Conservation (phyloP, 345 rosid genomes). For the Hevea brasiliensis region DNA sequence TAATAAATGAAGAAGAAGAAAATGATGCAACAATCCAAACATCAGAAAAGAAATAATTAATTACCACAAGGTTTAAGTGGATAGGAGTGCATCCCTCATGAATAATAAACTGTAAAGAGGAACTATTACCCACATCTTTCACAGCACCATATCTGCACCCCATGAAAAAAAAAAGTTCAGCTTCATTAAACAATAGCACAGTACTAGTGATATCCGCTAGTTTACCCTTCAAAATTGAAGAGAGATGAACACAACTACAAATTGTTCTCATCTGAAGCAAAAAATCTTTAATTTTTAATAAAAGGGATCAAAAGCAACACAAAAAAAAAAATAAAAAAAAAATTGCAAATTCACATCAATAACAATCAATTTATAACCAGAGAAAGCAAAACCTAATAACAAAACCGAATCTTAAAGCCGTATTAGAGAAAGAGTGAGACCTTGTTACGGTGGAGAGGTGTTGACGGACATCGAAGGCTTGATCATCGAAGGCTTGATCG, state of each 20-base stretch:
- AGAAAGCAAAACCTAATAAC: not conserved
- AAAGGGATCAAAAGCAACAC: too few species aligned
- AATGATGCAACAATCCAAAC: not conserved
- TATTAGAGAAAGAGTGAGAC: conserved; percentile 26
- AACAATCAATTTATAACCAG: conserved; percentile 7
- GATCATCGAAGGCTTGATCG: conserved; percentile 59
- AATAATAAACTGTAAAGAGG: conserved; percentile 41
- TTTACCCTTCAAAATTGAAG: too few species aligned
- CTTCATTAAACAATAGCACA: not conserved
- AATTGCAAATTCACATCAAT: not conserved
- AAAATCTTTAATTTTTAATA: too few species aligned
- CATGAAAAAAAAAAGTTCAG: not conserved
- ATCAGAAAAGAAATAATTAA: conserved; percentile 8
- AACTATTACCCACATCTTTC: conserved; percentile 44
- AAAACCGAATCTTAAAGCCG: conserved; percentile 1
- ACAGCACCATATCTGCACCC: conserved; percentile 62
- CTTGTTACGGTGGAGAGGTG: conserved; percentile 70
- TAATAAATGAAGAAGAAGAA: not conserved
- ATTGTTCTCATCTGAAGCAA: too few species aligned
- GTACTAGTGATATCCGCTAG: too few species aligned
- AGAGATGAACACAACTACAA: too few species aligned
- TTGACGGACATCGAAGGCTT: conserved; percentile 61
- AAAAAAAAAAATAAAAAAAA: too few species aligned
- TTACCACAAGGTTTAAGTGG: conserved; percentile 97
- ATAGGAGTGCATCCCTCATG: conserved; percentile 71